These are phyloP conservation scores for Erysimum pusillum DNA, from an alignment of 441 rosid genomes.

Conservation along the genomic window DNA sequence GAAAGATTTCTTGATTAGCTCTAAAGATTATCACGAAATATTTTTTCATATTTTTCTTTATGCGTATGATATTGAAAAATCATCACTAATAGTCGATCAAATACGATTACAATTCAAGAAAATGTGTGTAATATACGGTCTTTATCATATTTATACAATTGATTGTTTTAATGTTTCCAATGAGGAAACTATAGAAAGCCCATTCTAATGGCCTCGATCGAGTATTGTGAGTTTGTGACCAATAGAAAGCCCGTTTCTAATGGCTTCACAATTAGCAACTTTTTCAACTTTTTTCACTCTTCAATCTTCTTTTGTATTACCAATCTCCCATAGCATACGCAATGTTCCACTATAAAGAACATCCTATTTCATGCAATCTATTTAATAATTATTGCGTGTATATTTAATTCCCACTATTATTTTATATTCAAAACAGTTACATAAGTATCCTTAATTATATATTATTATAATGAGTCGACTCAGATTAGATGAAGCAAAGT, in stretches of 20 bases:
- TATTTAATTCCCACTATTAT: not conserved
- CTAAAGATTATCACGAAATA: too few species aligned
- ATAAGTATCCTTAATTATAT: too few species aligned
- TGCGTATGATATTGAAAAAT: too few species aligned
- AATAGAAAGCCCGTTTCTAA: too few species aligned
- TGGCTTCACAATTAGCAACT: not conserved
- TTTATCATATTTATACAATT: not conserved
- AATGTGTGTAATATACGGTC: not conserved
- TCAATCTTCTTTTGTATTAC: not conserved
- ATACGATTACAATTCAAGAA: not conserved
- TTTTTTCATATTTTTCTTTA: too few species aligned
- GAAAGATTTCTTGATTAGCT: too few species aligned
- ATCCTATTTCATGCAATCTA: not conserved
- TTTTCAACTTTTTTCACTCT: not conserved
- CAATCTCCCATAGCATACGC: not conserved
- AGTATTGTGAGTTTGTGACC: too few species aligned
- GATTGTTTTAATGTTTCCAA: not conserved
- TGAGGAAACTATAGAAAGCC: too few species aligned
- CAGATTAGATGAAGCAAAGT: slow-evolving; percentile 40
- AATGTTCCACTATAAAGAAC: not conserved
- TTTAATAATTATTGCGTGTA: not conserved
- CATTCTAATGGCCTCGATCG: too few species aligned
- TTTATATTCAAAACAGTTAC: slow-evolving; percentile 25
- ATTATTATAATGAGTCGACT: too few species aligned
- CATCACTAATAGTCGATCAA: not conserved